Conservation (phyloP, 805 yeast species). For the Nakazawaea wyomingensis region DNA sequence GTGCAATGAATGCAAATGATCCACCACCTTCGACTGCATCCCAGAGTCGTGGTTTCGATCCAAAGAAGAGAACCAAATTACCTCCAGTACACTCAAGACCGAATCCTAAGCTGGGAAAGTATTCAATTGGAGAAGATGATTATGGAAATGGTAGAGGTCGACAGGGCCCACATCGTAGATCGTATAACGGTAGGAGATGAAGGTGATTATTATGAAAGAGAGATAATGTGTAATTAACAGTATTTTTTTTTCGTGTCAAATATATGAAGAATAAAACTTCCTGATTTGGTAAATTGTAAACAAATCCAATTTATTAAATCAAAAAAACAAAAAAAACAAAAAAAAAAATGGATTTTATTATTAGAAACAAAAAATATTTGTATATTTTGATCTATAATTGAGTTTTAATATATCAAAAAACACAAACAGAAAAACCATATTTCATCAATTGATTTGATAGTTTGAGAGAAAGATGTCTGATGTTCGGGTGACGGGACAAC, state of each 20-base stretch:
- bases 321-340: background rate
- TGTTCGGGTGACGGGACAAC: conserved; percentile 39
- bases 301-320: conserved; percentile 10
- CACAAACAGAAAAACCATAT: no score
- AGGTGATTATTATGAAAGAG: background rate
- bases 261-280: no score
- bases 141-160: background rate
- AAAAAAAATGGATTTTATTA: background rate
- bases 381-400: no score
- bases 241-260: no score
- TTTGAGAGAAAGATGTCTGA: conserved; percentile 5
- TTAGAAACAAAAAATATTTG: background rate
- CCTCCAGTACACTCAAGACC: conserved; percentile 6
- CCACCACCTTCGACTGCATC: background rate
- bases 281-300: conserved; percentile 12
- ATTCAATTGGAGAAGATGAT: conserved; percentile 3
- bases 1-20: background rate
- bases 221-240: no score
- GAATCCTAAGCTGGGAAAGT: background rate
- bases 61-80: conserved; percentile 7
- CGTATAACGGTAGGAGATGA: conserved; percentile 1
- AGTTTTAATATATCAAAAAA: background rate
- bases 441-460: no score
- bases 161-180: background rate
- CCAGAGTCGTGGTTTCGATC: conserved; percentile 4